Evolutionary conservation across 331 rosid genomes (phyloP).

Genomic region (Pyrus hybrid): DNA sequence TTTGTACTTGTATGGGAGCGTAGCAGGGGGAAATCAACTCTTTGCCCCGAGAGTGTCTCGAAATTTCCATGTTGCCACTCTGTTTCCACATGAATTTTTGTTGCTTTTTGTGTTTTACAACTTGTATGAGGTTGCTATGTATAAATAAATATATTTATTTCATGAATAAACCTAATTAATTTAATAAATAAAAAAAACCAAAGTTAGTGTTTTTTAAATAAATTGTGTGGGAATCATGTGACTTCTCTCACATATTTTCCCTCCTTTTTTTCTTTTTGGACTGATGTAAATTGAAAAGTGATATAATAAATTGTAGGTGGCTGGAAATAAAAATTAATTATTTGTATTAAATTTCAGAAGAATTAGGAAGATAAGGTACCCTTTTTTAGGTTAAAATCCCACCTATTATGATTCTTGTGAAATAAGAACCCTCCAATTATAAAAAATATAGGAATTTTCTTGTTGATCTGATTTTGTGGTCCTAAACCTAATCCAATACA

Average conservation of each 20-base stretch:
- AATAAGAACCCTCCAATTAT: background rate
- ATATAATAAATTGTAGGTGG: no score
- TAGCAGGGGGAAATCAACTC: background rate
- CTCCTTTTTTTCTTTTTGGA: background rate
- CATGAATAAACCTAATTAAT: no score
- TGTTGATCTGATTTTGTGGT: background rate
- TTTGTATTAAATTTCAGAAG: no score
- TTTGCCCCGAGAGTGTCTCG: background rate
- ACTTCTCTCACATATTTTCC: background rate
- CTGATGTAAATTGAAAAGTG: background rate
- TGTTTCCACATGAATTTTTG: background rate
- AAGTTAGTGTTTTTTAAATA: no score
- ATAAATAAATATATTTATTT: background rate
- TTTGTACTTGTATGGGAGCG: background rate
- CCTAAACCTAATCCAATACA: background rate
- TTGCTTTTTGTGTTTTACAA: background rate
- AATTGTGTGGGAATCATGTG: background rate
- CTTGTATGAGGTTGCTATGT: background rate
- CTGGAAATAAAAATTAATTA: no score
- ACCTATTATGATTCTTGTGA: background rate
- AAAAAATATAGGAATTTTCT: background rate
- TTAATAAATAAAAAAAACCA: no score
- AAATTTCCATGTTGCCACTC: slow-evolving; percentile 9
- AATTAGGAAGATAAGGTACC: background rate
- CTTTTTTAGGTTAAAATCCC: background rate